Evolutionary conservation across 305 asterid genomes (phyloP), one percentile per base, ranked within the genome.

Genomic region (Solanum hybrid): DNA sequence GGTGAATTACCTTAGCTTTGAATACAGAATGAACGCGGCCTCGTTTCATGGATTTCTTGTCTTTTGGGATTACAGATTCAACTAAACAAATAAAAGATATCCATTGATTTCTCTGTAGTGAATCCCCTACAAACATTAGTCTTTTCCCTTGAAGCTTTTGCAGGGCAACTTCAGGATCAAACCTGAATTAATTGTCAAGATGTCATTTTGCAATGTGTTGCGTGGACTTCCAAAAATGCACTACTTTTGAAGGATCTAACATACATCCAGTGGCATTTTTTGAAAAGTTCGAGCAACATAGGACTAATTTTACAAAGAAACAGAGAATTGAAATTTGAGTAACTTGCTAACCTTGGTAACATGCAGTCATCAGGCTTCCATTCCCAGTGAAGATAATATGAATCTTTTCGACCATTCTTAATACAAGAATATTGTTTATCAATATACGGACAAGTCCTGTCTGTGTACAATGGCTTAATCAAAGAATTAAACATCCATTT

Each of bases 311-410:
- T 6, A 72, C 8, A 0, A 24, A 10, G 76, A 69, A 24, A 69
- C 4, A 11, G 32, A 69, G 32, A 69, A 69, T 27, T 81, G 87
- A 46, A 42, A 82, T 46, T 82, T 0, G 29, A 79, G 1, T n/a
- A 3, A 71, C 69, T 64, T 87, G n/a, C 86, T 85, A 34, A 97
- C 98, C 95, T 92, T 10, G 99, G 99, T 94, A 97, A 94, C 81
- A 90, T 94, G 93, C 99, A 97, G 66, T 93, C 98, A 91, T 96
- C 98, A 17, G 98, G 98, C 93, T 90, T 96, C 98, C 99, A 97
- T n/a, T 94, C 94, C 99, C 98, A 97, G 90, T 93, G 91, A 77
- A 89, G 93, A 90, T 97, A 97, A 79, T 95, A 94, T 10, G 96
- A 93, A 92, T 97, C 98, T 7, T 87, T 87, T 80, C 98, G 88